phyloP scores from a whole-genome alignment of 805 yeast species.

The Kockiozyma suomiensis region DNA sequence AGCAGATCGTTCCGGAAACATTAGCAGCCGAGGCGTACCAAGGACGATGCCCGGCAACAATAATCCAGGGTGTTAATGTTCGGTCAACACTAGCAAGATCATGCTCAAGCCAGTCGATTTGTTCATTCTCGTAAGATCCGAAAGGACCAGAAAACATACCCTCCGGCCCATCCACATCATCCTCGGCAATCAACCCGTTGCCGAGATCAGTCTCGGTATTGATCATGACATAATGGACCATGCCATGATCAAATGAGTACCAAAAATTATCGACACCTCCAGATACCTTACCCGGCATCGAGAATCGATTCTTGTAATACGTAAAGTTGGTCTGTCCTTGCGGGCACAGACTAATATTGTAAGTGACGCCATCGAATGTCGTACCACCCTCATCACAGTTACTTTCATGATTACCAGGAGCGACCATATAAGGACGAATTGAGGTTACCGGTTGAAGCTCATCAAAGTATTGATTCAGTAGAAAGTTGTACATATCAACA shows the following conservation, averaged over 20 bases:
- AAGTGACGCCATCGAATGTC: conserved; percentile 9
- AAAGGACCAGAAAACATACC: conserved; percentile 35
- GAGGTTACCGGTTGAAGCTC: conserved; percentile 32
- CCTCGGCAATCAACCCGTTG: conserved; percentile 26
- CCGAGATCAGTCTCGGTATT: conserved; percentile 41
- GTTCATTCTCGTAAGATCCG: conserved; percentile 34
- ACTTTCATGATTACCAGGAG: conserved; percentile 35
- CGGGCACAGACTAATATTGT: conserved; percentile 20
- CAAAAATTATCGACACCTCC: conserved; percentile 41
- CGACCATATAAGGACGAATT: conserved; percentile 33
- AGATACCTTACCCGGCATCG: conserved; percentile 40
- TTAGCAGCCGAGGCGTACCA: conserved; percentile 41
- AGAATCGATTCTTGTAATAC: conserved; percentile 39
- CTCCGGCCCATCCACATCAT: conserved; percentile 30
- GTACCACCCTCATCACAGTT: conserved; percentile 33
- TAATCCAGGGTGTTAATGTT: conserved; percentile 38
- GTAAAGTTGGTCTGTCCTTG: conserved; percentile 40
- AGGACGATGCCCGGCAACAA: conserved; percentile 40
- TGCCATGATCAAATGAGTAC: conserved; percentile 43
- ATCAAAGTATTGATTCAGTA: conserved; percentile 32
- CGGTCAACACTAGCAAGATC: conserved; percentile 41
- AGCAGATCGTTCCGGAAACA: conserved; percentile 25
- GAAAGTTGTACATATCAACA: conserved; percentile 15
- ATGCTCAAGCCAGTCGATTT: conserved; percentile 39
- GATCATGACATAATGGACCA: conserved; percentile 40